phyloP scores from a whole-genome alignment of 2,329 filamentous ascomycete species.

The Penicillium concentricum region DNA sequence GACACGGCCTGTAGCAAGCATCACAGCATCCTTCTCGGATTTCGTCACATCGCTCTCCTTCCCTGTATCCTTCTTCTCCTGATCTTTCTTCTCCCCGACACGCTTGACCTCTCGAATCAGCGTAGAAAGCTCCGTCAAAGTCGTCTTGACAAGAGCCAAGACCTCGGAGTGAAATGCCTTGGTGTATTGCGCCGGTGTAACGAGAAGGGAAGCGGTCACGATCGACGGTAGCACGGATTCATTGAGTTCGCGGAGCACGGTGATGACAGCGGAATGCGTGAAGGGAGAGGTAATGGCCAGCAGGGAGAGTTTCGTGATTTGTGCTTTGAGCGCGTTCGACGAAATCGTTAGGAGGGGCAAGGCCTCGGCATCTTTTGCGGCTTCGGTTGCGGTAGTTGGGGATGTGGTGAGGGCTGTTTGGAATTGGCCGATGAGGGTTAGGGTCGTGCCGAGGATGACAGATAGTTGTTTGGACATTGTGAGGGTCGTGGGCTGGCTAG shows the following conservation, averaged over 20 bases:
- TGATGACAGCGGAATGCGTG: constrained; percentile 70
- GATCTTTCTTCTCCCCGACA: constrained; percentile 46
- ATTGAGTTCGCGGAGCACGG: constrained; percentile 70
- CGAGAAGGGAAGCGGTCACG: constrained; percentile 67
- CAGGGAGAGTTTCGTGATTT: constrained; percentile 83
- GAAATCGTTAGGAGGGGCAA: constrained; percentile 71
- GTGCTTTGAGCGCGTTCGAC: constrained; percentile 71
- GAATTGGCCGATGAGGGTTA: constrained; percentile 42
- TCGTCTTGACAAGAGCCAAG: constrained; percentile 56
- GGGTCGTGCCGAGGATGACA: constrained; percentile 32
- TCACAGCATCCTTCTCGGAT: constrained; percentile 51
- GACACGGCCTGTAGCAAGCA: constrained; percentile 71
- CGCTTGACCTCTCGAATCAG: constrained; percentile 60
- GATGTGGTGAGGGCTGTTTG: constrained; percentile 35
- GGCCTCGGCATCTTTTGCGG: constrained; percentile 33
- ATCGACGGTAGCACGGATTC: constrained; percentile 72
- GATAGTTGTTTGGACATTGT: constrained; percentile 36
- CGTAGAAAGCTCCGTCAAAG: constrained; percentile 62
- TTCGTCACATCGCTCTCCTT: constrained; percentile 30
- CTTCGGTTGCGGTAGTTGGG: constrained; percentile 12
- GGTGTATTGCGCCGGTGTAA: constrained; percentile 62
- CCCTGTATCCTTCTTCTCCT: constrained; percentile 36
- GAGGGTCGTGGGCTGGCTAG: constrained; percentile 1
- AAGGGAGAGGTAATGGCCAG: constrained; percentile 85
- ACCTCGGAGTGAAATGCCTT: constrained; percentile 63